Evolutionary conservation across 257 asterid species (phyloP).

Genomic region (Cordia subcordata): DNA sequence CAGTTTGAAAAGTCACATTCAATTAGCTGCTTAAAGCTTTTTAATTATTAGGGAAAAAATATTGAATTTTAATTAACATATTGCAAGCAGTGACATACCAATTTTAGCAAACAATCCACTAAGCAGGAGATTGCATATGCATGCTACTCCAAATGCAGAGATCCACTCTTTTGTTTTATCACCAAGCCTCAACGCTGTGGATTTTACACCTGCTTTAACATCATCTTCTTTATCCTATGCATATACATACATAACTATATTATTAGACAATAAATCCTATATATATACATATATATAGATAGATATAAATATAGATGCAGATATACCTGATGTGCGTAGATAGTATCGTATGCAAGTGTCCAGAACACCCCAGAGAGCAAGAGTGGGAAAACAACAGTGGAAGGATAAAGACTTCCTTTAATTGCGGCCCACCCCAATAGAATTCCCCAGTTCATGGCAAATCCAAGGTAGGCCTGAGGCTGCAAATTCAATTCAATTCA

Average conservation of each 20-base stretch:
- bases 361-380: constrained; percentile 68
- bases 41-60: neutral
- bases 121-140: constrained; percentile 62
- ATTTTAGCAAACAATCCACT: constrained; percentile 68
- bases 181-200: constrained; percentile 85
- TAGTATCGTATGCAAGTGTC: constrained; percentile 79
- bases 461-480: constrained; percentile 95
- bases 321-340: constrained; percentile 90
- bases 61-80: neutral
- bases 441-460: constrained; percentile 84
- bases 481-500: constrained; percentile 45
- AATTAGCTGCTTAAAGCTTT: no score
- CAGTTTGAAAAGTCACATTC: no score
- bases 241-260: neutral
- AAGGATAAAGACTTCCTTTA: constrained; percentile 63
- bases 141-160: constrained; percentile 65
- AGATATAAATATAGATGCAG: neutral
- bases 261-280: no score
- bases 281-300: neutral
- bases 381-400: constrained; percentile 61
- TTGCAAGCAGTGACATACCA: constrained; percentile 29
- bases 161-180: constrained; percentile 76
- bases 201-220: constrained; percentile 75
- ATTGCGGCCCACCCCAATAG: constrained; percentile 92
- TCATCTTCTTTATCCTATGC: constrained; percentile 87